Base-by-base conservation (phyloP, 768 basidiomycete species). In the Lentinula guzmanii region DNA sequence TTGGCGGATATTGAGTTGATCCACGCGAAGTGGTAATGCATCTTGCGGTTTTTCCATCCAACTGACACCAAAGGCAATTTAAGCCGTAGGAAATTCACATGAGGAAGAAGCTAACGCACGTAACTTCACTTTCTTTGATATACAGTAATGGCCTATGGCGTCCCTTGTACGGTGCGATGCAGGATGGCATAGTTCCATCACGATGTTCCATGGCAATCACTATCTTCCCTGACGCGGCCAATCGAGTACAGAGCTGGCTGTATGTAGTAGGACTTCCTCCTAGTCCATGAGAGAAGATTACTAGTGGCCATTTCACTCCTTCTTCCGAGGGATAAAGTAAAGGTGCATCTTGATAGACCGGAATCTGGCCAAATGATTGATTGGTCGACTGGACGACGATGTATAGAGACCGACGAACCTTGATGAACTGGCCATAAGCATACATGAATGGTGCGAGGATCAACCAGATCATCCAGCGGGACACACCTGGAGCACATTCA, bases 241-340 rank as follows among this genome's bases (percentile, higher is more conserved):
- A 70, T 24, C 82, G 80, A 2, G 82, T 77, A 68, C 91, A 93
- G 61, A 89, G 70, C 70, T 91, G 89, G 62, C 88, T 89, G 67
- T 93, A 93, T 1, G 85, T 82, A 0, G 85, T 89, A 21, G 86
- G 76, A 46, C 81, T 85, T 4, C 91, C 92, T 18, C 84, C 87
- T 21, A 94, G 81, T 18, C 93, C 93, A 75, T 94, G 93, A 9
- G 89, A 91, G 73, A 93, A 94, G 43, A 95, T 80, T 34, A 93
- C 83, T 34, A 95, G 79, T 0, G 91, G 90, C 90, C 90, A 91
- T 52, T 80, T 79, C 16, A 73, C 65, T 31, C 65, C 48, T 58
- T 70, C 63, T 66, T 66, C 10, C 78, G 80, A 31, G 13, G 48
- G 58, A 41, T 72, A 68, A 4, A 84, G 76, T 21, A 87, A 80